These are phyloP conservation scores for Brassica hybrid DNA, from an alignment of 441 rosid species.

Conservation along the genomic window DNA sequence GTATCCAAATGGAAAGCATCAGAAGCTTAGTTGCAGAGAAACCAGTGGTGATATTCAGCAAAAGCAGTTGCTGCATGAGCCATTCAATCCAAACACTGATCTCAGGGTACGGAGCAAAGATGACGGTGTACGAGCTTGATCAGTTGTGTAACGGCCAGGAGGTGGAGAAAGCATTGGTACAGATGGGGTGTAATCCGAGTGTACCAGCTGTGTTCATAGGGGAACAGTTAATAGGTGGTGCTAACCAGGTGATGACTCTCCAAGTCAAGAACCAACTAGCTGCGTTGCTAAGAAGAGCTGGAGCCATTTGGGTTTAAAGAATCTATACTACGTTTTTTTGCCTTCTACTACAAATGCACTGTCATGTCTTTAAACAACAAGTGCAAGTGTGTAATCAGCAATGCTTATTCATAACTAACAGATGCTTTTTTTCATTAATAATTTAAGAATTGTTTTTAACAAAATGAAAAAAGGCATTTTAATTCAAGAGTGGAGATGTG, in stretches of 20 bases:
- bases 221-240: slow-evolving; percentile 72
- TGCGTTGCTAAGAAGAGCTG: slow-evolving; percentile 64
- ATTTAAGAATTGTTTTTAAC: slow-evolving; percentile 1
- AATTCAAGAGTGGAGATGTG: slow-evolving; percentile 1
- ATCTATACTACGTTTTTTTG: slow-evolving; percentile 14
- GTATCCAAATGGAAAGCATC: slow-evolving; percentile 43
- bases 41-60: slow-evolving; percentile 85
- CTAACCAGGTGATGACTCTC: slow-evolving; percentile 70
- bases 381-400: slow-evolving; percentile 37
- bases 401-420: slow-evolving; percentile 3
- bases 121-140: slow-evolving; percentile 75
- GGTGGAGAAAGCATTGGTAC: slow-evolving; percentile 62
- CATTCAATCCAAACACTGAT: slow-evolving; percentile 68
- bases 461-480: slow-evolving; percentile 10
- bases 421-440: slow-evolving; percentile 10
- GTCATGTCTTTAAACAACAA: slow-evolving; percentile 24
- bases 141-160: slow-evolving; percentile 63
- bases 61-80: slow-evolving; percentile 80
- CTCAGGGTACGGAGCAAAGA: slow-evolving; percentile 66
- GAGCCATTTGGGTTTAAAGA: slow-evolving; percentile 69
- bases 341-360: slow-evolving; percentile 29
- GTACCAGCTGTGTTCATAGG: slow-evolving; percentile 81
- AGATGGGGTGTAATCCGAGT: slow-evolving; percentile 59
- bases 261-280: slow-evolving; percentile 65
- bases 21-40: slow-evolving; percentile 56